Evolutionary conservation across 2,329 filamentous ascomycete species (phyloP).

Genomic region (Lachnellula willkommii): DNA sequence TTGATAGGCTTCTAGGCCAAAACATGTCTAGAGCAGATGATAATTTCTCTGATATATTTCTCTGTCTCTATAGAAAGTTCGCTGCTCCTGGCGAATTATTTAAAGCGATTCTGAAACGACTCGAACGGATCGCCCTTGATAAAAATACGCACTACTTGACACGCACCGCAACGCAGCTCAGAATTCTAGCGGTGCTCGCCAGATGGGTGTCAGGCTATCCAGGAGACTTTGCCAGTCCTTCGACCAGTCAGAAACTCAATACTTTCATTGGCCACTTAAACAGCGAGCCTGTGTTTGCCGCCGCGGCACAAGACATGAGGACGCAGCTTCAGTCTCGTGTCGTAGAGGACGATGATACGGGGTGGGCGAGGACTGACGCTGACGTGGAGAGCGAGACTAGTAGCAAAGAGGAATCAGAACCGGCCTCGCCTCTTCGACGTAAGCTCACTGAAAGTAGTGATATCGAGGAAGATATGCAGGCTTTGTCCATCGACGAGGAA

Average conservation of each 20-base stretch:
- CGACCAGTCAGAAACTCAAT: slow-evolving; percentile 65
- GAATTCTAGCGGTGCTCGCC: slow-evolving; percentile 76
- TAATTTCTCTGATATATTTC: slow-evolving; percentile 83
- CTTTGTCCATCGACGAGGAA: slow-evolving; percentile 18
- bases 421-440: slow-evolving; percentile 18
- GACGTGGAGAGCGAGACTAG: slow-evolving; percentile 34
- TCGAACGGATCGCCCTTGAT: slow-evolving; percentile 65
- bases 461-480: slow-evolving; percentile 18
- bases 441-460: slow-evolving; percentile 15
- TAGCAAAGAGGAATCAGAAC: slow-evolving; percentile 16
- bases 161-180: slow-evolving; percentile 74
- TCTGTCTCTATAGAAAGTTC: slow-evolving; percentile 93
- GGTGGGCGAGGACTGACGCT: slow-evolving; percentile 82
- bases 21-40: slow-evolving; percentile 81
- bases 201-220: slow-evolving; percentile 89
- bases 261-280: slow-evolving; percentile 73
- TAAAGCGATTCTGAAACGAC: slow-evolving; percentile 67
- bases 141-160: slow-evolving; percentile 64
- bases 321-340: slow-evolving; percentile 68
- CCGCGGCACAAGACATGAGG: slow-evolving; percentile 79
- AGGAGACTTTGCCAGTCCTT: slow-evolving; percentile 80
- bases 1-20: slow-evolving; percentile 78
- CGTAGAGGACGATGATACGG: slow-evolving; percentile 81
- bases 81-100: slow-evolving; percentile 75
- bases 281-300: slow-evolving; percentile 72